Conservation (phyloP, 2,329 filamentous ascomycete genomes). For the Aureobasidium sp. region DNA sequence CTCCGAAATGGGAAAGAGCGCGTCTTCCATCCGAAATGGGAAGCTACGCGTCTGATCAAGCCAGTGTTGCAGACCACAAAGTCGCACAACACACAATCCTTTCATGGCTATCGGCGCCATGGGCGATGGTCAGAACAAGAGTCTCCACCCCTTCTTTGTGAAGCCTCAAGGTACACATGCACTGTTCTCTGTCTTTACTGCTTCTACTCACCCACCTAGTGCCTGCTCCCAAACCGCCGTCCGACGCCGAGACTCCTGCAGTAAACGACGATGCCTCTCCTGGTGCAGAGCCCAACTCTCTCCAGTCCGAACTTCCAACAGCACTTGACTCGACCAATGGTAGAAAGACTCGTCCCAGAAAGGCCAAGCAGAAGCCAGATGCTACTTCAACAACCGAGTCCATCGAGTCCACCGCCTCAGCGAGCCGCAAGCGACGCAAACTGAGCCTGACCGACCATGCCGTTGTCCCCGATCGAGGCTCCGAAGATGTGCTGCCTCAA, state of each 20-base stretch:
- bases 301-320: background rate
- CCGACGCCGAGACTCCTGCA: background rate
- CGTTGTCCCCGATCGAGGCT: background rate
- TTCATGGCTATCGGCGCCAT: constrained; percentile 10
- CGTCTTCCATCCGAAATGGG: background rate
- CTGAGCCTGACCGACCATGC: background rate
- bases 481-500: constrained; percentile 11
- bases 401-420: background rate
- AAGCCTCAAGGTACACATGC: constrained; percentile 5
- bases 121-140: constrained; percentile 15
- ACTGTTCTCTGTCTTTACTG: background rate
- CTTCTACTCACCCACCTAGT: background rate
- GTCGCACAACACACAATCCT: background rate
- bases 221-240: background rate
- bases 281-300: background rate
- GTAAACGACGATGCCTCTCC: background rate
- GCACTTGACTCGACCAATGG: background rate
- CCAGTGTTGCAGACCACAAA: background rate
- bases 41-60: background rate
- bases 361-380: background rate
- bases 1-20: background rate
- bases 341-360: background rate
- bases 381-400: background rate
- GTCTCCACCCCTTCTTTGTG: constrained; percentile 17
- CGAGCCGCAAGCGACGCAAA: constrained; percentile 8